Percentiles rank a stretch among this genome's conserved stretches.
These are phyloP conservation scores for Saraca asoca DNA, from an alignment of 331 rosid species.

Conservation along the genomic window DNA sequence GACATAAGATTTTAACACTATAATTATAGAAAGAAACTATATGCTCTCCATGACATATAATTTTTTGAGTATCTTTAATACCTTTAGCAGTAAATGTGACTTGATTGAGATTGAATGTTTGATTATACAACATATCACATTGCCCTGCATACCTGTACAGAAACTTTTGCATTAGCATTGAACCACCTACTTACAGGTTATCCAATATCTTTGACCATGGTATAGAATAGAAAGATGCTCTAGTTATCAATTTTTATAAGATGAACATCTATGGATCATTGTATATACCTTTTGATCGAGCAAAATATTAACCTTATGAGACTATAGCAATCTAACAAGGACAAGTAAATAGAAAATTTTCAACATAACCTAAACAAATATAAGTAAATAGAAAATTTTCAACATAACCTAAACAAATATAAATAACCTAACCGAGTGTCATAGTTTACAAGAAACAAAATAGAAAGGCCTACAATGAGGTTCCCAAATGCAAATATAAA, in stretches of 20 bases:
- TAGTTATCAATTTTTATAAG: slow-evolving; percentile 15
- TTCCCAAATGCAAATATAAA: not conserved
- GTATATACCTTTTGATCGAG: not conserved
- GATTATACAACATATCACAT: slow-evolving; percentile 92
- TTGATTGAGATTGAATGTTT: slow-evolving; percentile 96
- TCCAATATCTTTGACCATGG: slow-evolving; percentile 3
- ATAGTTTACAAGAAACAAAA: not conserved
- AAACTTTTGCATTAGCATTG: slow-evolving; percentile 5
- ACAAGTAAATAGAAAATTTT: too few relatives aligned
- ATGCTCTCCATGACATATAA: slow-evolving; percentile 53
- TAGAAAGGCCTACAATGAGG: not conserved
- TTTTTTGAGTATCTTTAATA: slow-evolving; percentile 92
- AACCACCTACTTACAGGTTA: not conserved
- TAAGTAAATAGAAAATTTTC: too few relatives aligned
- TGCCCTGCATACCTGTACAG: slow-evolving; percentile 95
- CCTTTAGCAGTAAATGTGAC: slow-evolving; percentile 91
- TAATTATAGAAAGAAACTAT: slow-evolving; percentile 8
- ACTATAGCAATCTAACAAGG: too few relatives aligned
- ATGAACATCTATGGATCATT: slow-evolving; percentile 3
- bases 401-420: not conserved
- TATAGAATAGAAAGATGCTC: slow-evolving; percentile 13
- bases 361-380: not conserved
- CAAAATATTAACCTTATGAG: too few relatives aligned
- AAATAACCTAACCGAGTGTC: not conserved
- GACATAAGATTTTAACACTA: slow-evolving; percentile 1